phyloP scores from a whole-genome alignment of 495 filamentous ascomycete species.

The Penicillium argentinense region DNA sequence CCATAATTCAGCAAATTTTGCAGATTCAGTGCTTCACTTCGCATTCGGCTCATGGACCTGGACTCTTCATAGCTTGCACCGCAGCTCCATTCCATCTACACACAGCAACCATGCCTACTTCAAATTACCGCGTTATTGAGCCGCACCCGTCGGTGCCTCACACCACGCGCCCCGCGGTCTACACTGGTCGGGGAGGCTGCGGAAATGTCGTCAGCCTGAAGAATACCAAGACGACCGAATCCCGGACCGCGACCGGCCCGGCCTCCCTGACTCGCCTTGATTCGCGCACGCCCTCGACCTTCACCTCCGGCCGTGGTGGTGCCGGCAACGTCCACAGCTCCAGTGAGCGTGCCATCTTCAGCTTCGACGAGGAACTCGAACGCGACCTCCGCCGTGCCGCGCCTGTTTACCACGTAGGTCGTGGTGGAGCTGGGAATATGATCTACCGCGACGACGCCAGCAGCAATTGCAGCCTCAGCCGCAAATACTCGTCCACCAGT shows the following conservation, averaged over 20 bases:
- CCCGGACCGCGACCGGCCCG: conserved; percentile 52
- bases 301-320: conserved; percentile 82
- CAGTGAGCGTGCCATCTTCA: conserved; percentile 71
- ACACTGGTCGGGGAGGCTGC: conserved; percentile 83
- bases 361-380: conserved; percentile 89
- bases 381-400: conserved; percentile 62
- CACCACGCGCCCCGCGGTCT: conserved; percentile 58
- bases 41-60: conserved; percentile 28
- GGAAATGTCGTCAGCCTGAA: conserved; percentile 78
- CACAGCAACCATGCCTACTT: conserved; percentile 26
- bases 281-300: conserved; percentile 47
- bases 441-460: conserved; percentile 41
- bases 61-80: conserved; percentile 17
- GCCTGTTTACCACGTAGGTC: conserved; percentile 77
- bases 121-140: conserved; percentile 70
- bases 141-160: conserved; percentile 72
- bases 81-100: conserved; percentile 12
- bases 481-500: conserved; percentile 42
- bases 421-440: conserved; percentile 87
- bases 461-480: conserved; percentile 28
- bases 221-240: conserved; percentile 58
- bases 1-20: conserved; percentile 5
- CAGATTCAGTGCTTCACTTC: too few species aligned
- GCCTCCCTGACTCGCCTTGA: conserved; percentile 49
- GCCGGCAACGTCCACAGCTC: conserved; percentile 80